These are phyloP conservation scores for Nicotiana attenuata DNA, from an alignment of 257 asterid genomes.

Conservation along the genomic window DNA sequence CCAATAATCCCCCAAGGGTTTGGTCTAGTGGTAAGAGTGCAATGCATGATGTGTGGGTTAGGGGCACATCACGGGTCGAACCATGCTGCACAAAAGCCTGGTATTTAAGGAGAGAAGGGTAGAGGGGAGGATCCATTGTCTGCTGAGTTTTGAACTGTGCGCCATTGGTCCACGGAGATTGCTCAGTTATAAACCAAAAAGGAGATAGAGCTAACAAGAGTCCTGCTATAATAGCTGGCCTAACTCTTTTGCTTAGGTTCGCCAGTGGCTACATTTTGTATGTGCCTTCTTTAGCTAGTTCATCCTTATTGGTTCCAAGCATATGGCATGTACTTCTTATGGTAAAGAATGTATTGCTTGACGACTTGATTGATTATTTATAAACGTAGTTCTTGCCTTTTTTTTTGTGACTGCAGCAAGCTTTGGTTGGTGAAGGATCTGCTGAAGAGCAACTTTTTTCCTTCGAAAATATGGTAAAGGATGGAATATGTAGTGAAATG, in stretches of 20 bases:
- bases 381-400: constrained; percentile 16
- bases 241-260: not conserved
- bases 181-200: not conserved
- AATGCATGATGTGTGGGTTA: not conserved
- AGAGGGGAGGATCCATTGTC: not conserved
- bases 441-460: constrained; percentile 86
- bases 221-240: not conserved
- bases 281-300: not conserved
- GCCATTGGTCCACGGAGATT: not conserved
- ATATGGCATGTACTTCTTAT: not conserved
- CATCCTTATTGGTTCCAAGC: not conserved
- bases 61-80: not conserved
- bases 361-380: not conserved
- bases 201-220: too few relatives aligned
- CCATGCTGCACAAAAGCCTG: not conserved
- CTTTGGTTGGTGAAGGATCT: constrained; percentile 96
- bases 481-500: constrained; percentile 58
- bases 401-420: constrained; percentile 62
- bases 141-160: not conserved
- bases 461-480: constrained; percentile 46
- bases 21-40: not conserved
- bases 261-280: not conserved
- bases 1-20: not conserved
- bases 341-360: not conserved
- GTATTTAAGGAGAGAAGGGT: not conserved